These are phyloP conservation scores for Arbutus unedo DNA, from an alignment of 148 eudicot species.

Conservation along the genomic window DNA sequence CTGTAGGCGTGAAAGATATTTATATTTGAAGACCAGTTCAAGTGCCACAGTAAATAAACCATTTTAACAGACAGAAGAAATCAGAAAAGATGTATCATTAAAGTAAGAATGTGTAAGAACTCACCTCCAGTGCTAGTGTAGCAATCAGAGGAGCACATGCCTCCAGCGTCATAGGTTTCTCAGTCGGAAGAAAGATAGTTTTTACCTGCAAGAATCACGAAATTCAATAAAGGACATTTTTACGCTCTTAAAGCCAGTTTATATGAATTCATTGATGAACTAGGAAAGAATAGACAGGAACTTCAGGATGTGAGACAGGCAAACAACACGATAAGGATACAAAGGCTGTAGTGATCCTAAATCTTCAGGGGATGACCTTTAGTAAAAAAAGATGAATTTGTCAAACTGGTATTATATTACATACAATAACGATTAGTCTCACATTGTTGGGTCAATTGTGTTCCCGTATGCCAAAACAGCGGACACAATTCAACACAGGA, in stretches of 20 bases:
- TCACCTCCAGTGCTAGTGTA: conserved; percentile 94
- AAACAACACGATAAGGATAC: background rate
- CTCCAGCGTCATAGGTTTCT: conserved; percentile 68
- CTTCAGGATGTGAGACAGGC: background rate
- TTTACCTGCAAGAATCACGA: conserved; percentile 55
- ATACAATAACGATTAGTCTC: background rate
- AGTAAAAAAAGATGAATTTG: background rate
- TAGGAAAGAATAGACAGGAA: background rate
- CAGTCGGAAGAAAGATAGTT: conserved; percentile 79
- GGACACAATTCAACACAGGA: background rate
- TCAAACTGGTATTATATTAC: background rate
- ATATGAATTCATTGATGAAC: background rate
- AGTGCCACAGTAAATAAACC: background rate
- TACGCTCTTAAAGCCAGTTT: background rate
- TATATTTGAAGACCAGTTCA: background rate
- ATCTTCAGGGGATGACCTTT: background rate
- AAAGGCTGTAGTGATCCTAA: background rate
- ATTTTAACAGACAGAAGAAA: background rate
- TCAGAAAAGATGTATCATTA: background rate
- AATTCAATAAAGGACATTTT: background rate
- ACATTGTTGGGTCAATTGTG: background rate
- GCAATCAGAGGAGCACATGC: conserved; percentile 93
- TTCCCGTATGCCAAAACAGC: background rate
- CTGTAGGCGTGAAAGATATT: background rate
- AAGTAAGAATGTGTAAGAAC: background rate